phyloP scores from a whole-genome alignment of 345 rosid species.

The Brassica incana region DNA sequence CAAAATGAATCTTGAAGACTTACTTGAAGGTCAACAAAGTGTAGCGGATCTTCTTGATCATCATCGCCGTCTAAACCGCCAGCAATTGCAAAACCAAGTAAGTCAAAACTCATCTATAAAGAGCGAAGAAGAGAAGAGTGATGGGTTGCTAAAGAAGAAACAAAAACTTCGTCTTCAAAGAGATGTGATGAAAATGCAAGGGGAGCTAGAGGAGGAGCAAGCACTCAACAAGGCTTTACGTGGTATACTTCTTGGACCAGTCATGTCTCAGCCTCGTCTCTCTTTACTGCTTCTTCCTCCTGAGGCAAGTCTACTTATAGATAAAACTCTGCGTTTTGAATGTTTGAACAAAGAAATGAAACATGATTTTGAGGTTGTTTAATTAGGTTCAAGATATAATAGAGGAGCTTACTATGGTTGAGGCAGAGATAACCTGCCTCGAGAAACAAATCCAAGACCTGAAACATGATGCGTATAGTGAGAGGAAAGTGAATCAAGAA shows the following conservation, averaged over 20 bases:
- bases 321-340: not conserved
- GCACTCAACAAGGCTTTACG: conserved; percentile 60
- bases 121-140: conserved; percentile 44
- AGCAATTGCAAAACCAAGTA: conserved; percentile 9
- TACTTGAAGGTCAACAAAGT: conserved; percentile 46
- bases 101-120: conserved; percentile 17
- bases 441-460: conserved; percentile 69
- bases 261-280: conserved; percentile 55
- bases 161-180: conserved; percentile 23
- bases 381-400: conserved; percentile 67
- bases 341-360: not conserved
- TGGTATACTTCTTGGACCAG: conserved; percentile 60
- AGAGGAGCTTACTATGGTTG: conserved; percentile 67
- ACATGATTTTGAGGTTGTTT: conserved; percentile 24
- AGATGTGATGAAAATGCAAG: conserved; percentile 56
- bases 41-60: conserved; percentile 37
- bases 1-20: conserved; percentile 78
- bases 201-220: conserved; percentile 60
- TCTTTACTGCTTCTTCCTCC: conserved; percentile 77
- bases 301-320: conserved; percentile 43
- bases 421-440: conserved; percentile 75
- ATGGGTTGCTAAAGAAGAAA: conserved; percentile 55
- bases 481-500: conserved; percentile 39
- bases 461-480: conserved; percentile 62
- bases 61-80: conserved; percentile 28